phyloP scores from a whole-genome alignment of 148 eudicot species.

The Fagopyrum tataricum region DNA sequence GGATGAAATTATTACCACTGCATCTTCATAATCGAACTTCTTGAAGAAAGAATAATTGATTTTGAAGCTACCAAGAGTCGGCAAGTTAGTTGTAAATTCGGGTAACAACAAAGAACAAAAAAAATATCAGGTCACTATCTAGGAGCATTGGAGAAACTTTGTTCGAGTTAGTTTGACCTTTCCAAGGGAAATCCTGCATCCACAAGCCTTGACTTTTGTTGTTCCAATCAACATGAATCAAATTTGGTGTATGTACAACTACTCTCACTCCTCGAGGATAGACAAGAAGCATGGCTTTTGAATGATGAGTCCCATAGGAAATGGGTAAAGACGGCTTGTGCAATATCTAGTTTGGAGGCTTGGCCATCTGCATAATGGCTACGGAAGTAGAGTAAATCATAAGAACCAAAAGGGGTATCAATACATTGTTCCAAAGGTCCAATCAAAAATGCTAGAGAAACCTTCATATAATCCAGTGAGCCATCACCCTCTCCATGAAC shows the following conservation, averaged over 20 bases:
- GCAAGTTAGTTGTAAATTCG: constrained; percentile 56
- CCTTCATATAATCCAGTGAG: constrained; percentile 76
- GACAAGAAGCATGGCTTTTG: constrained; percentile 93
- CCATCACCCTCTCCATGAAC: constrained; percentile 93
- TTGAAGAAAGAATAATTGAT: constrained; percentile 74
- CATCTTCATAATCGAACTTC: constrained; percentile 75
- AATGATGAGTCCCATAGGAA: constrained; percentile 95
- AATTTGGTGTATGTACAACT: constrained; percentile 88
- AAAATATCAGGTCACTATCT: not conserved
- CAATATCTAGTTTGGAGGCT: constrained; percentile 68
- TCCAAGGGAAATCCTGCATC: constrained; percentile 99
- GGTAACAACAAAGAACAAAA: constrained; percentile 46
- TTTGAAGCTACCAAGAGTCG: constrained; percentile 43
- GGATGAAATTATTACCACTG: constrained; percentile 43
- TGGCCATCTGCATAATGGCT: constrained; percentile 45
- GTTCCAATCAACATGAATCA: constrained; percentile 93
- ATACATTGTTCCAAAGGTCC: not conserved
- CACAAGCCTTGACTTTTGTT: constrained; percentile 95
- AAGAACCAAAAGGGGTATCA: not conserved
- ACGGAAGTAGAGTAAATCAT: not conserved
- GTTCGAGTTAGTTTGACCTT: constrained; percentile 37
- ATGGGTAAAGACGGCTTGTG: constrained; percentile 94
- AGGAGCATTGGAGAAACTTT: constrained; percentile 30
- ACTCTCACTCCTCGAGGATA: constrained; percentile 90
- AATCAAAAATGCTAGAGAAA: constrained; percentile 17